Evolutionary conservation across 1,284 basidiomycete species (phyloP), one percentile per base, ranked within the genome.

Genomic region (Ustilago loliicola): DNA sequence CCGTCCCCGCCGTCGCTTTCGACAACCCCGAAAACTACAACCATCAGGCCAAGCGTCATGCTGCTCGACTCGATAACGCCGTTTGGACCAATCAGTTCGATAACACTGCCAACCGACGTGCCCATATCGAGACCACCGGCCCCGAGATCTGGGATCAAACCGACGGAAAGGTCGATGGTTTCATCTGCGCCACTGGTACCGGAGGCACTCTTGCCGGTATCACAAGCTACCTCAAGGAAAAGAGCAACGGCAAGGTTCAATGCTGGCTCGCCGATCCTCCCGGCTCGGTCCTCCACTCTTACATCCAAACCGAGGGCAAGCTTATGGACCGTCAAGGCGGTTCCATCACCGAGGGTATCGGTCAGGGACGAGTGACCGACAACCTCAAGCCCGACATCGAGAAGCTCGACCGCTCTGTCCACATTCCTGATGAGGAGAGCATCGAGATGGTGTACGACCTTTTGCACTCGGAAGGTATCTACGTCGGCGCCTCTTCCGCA

Each of bases 71-170:
- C 36, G 90, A 91, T n/a, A 98, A 98, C 85, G 93, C 95, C 23
- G 91, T 98, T 68, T 99, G 97, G 96, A 98, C 95, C n/a, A 93
- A 99, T 88, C 96, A 99, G 88, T 98, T 98, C 86, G 96, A 98
- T 88, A 98, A 98, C 87, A 93, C 94, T 17, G 87, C 87, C 62
- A 99, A 99, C 87, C 91, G 96, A 17, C 87, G 92, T 42, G 93
- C 92, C 19, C 96, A 99, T 87, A 96, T 97, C 86, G 87, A 90
- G 61, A 91, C 94, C 10, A 99, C 96, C 4, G 96, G 96, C 1
- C 97, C 96, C 0, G 97, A 99, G 88, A 96, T 99, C 70, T 98
- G 95, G 95, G 91, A 91, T 61, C 96, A 98, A 88, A 96, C 92
- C 1, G 83, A 89, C 48, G 94, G 94, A 1, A 88, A 90, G 34